phyloP scores from a whole-genome alignment of 352 stramenopile species.

The Nothophytophthora sp. region DNA sequence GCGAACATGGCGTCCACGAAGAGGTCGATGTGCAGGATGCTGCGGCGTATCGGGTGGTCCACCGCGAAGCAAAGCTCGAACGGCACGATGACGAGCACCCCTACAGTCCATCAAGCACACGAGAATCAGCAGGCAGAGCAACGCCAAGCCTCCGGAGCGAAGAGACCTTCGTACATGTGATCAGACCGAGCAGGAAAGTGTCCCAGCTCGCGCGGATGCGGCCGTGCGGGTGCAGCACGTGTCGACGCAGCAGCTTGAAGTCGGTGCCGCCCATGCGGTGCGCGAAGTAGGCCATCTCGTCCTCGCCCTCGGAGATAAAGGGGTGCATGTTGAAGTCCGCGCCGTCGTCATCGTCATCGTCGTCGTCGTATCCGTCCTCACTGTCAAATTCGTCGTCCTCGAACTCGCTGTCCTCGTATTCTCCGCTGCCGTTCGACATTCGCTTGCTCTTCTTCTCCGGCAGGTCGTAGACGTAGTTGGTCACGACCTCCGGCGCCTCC shows the following conservation, averaged over 20 bases:
- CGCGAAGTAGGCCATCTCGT: constrained; percentile 70
- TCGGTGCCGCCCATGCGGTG: constrained; percentile 42
- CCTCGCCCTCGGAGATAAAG: constrained; percentile 42
- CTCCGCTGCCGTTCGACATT: neutral
- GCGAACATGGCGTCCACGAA: constrained; percentile 68
- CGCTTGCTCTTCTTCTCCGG: constrained; percentile 23
- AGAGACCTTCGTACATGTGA: constrained; percentile 51
- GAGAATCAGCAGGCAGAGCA: neutral
- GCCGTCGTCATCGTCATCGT: constrained; percentile 12
- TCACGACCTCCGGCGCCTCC: constrained; percentile 23
- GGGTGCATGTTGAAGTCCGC: constrained; percentile 12
- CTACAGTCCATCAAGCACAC: constrained; percentile 17
- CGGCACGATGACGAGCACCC: constrained; percentile 61
- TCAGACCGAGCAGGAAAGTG: constrained; percentile 47
- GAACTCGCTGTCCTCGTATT: constrained; percentile 21
- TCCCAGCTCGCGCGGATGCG: constrained; percentile 62
- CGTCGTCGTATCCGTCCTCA: constrained; percentile 16
- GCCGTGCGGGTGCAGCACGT: constrained; percentile 70
- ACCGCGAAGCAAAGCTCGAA: constrained; percentile 75
- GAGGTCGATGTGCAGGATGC: constrained; percentile 54
- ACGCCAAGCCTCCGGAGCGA: neutral
- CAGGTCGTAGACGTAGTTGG: constrained; percentile 30
- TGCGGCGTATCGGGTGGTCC: constrained; percentile 20
- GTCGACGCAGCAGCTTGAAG: constrained; percentile 46
- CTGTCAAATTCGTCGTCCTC: constrained; percentile 3